These are phyloP conservation scores for Colletotrichum orchidophilum DNA, from an alignment of 2,329 filamentous ascomycete species.

Conservation along the genomic window DNA sequence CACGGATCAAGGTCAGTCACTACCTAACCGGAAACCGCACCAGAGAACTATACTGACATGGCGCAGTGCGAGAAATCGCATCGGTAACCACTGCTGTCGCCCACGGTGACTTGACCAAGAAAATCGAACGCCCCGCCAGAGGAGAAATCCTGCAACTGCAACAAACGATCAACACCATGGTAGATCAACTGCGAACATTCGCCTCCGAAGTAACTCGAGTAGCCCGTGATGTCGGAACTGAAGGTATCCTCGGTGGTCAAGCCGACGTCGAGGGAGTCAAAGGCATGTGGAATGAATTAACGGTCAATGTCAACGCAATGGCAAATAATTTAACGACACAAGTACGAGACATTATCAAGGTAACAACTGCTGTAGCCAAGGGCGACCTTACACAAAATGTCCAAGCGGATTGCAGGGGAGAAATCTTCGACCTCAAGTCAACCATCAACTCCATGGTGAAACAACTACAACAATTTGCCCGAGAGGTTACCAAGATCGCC, in stretches of 20 bases:
- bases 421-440: slow-evolving; percentile 93
- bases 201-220: slow-evolving; percentile 86
- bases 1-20: slow-evolving; percentile 72
- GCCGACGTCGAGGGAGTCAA: slow-evolving; percentile 85
- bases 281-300: slow-evolving; percentile 90
- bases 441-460: slow-evolving; percentile 99
- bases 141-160: slow-evolving; percentile 86
- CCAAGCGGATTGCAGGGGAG: slow-evolving; percentile 89
- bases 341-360: slow-evolving; percentile 93
- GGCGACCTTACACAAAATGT: slow-evolving; percentile 98
- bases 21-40: background rate
- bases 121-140: slow-evolving; percentile 82
- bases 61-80: slow-evolving; percentile 80
- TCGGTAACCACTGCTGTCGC: slow-evolving; percentile 86
- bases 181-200: slow-evolving; percentile 84
- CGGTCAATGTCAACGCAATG: slow-evolving; percentile 89
- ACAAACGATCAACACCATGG: slow-evolving; percentile 91
- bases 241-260: slow-evolving; percentile 84
- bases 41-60: background rate
- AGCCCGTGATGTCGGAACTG: slow-evolving; percentile 84
- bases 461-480: slow-evolving; percentile 94
- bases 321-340: slow-evolving; percentile 87
- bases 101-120: slow-evolving; percentile 84
- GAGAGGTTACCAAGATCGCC: slow-evolving; percentile 95
- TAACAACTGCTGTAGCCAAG: slow-evolving; percentile 76